Conservation (phyloP, 1,139 yeast species). For the Candida mesenterica region DNA sequence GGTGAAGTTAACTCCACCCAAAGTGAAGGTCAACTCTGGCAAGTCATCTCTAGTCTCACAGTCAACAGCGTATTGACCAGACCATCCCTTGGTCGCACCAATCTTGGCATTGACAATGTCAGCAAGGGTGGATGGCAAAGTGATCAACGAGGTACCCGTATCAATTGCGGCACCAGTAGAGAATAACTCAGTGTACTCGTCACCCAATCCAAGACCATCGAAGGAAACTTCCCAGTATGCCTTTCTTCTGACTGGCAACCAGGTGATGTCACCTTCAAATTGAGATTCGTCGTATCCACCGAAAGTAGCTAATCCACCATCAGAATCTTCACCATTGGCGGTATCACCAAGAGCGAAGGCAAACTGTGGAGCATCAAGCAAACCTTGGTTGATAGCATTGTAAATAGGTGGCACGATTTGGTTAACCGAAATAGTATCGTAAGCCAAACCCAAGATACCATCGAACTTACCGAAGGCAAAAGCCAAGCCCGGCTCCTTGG, state of each 20-base stretch:
- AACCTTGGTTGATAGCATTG: conserved; percentile 78
- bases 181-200: conserved; percentile 79
- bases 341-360: conserved; percentile 88
- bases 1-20: conserved; percentile 88
- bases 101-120: conserved; percentile 92
- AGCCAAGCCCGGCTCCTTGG: conserved; percentile 95
- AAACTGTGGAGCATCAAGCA: conserved; percentile 80
- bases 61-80: conserved; percentile 92
- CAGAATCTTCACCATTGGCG: conserved; percentile 53
- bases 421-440: conserved; percentile 85
- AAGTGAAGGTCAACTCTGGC: conserved; percentile 88
- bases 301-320: conserved; percentile 90
- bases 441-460: conserved; percentile 93
- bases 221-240: conserved; percentile 99
- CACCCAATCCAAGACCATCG: conserved; percentile 87
- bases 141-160: conserved; percentile 95
- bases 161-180: conserved; percentile 96
- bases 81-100: conserved; percentile 96
- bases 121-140: conserved; percentile 91
- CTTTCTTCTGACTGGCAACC: conserved; percentile 97
- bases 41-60: conserved; percentile 78
- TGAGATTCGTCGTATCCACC: conserved; percentile 85
- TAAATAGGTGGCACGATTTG: conserved; percentile 90
- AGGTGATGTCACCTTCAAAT: conserved; percentile 78
- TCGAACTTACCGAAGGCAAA: conserved; percentile 98